Evolutionary conservation across 2,329 filamentous ascomycete genomes (phyloP).

Genomic region (Colletotrichum cordylinicola): DNA sequence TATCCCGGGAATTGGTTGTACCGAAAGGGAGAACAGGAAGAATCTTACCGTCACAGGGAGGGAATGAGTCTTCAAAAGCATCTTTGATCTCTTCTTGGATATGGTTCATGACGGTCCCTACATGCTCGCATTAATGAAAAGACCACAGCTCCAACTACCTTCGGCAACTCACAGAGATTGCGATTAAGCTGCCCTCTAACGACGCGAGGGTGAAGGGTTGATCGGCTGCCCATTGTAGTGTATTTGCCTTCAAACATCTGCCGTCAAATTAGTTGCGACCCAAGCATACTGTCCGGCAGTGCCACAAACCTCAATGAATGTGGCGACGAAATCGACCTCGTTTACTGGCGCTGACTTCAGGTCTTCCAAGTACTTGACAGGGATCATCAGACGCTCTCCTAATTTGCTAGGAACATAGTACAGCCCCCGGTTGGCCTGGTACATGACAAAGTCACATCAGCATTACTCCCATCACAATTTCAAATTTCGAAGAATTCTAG

Average conservation of each 20-base stretch:
- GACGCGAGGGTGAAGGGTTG: constrained; percentile 30
- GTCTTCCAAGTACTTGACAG: constrained; percentile 31
- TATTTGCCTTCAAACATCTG: constrained; percentile 37
- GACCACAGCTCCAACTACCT: not conserved
- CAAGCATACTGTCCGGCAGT: not conserved
- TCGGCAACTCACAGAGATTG: not conserved
- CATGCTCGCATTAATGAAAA: not conserved
- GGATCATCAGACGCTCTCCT: constrained; percentile 32
- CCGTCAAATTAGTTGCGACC: not conserved
- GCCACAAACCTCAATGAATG: constrained; percentile 24
- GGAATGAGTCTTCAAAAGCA: not conserved
- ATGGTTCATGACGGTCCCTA: not conserved
- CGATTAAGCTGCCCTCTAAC: constrained; percentile 29
- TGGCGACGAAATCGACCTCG: constrained; percentile 31
- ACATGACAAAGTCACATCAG: not conserved
- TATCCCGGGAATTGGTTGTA: too few species aligned
- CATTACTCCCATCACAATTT: not conserved
- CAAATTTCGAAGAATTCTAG: not conserved
- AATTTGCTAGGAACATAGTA: constrained; percentile 30
- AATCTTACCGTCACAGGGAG: not conserved
- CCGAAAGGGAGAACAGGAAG: too few species aligned
- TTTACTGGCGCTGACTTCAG: constrained; percentile 29
- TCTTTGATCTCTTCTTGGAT: not conserved
- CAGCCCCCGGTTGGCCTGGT: not conserved
- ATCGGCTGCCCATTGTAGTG: constrained; percentile 33